A percentile compares a stretch with the other conserved stretches of the same genome.
Conservation (phyloP, 305 asterid genomes). For the Euphrasia arctica region DNA sequence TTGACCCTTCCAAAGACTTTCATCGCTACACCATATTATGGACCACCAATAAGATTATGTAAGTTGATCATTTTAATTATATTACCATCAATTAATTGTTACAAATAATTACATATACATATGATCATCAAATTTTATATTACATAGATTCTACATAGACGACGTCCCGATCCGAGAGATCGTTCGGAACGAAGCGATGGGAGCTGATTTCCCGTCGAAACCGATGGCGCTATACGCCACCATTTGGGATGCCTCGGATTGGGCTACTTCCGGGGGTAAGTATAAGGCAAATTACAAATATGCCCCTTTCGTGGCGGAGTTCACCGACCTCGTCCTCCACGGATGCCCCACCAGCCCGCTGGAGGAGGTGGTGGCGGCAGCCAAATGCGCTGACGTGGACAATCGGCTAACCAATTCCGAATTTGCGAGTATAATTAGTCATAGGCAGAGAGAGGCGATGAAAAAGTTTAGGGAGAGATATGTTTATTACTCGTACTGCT, state of each 20-base stretch:
- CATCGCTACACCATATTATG: constrained; percentile 80
- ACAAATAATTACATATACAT: too few relatives aligned
- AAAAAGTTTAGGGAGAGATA: constrained; percentile 48
- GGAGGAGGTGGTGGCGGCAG: constrained; percentile 46
- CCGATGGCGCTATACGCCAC: constrained; percentile 93
- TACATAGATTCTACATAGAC: constrained; percentile 70
- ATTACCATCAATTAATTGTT: neutral
- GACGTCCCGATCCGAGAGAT: constrained; percentile 82
- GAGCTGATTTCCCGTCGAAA: constrained; percentile 83
- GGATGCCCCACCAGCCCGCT: constrained; percentile 70
- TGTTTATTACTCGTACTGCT: constrained; percentile 79
- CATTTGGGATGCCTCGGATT: constrained; percentile 93
- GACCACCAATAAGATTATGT: constrained; percentile 81
- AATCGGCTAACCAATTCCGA: constrained; percentile 34
- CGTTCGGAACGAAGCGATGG: constrained; percentile 61
- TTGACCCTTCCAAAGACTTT: constrained; percentile 77
- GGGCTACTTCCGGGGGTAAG: constrained; percentile 96
- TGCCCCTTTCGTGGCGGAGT: constrained; percentile 84
- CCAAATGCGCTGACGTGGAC: constrained; percentile 28
- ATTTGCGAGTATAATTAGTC: constrained; percentile 33
- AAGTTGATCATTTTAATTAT: constrained; percentile 28
- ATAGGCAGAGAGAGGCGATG: constrained; percentile 61
- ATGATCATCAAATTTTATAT: neutral
- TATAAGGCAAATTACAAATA: constrained; percentile 73
- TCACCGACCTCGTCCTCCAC: constrained; percentile 69